Evolutionary conservation across 2,329 filamentous ascomycete genomes (phyloP).

Genomic region (Ampelomyces quisqualis): DNA sequence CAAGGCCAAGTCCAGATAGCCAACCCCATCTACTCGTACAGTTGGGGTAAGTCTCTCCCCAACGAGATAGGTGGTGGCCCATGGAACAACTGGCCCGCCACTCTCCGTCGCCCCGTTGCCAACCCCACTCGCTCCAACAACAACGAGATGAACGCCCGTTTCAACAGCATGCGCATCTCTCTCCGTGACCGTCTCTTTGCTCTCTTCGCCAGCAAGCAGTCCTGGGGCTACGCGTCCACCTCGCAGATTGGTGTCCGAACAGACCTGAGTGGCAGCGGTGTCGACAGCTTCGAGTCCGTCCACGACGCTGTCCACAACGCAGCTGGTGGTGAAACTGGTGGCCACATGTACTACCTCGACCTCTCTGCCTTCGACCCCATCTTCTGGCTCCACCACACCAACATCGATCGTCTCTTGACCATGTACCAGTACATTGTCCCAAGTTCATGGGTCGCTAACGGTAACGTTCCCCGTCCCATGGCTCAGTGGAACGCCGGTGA

Average conservation of each 20-base stretch:
- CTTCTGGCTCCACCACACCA: conserved; percentile 45
- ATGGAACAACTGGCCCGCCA: conserved; percentile 34
- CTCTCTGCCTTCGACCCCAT: conserved; percentile 80
- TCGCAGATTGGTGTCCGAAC: conserved; percentile 36
- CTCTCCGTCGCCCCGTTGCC: conserved; percentile 37
- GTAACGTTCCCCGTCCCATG: conserved; percentile 33
- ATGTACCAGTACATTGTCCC: conserved; percentile 77
- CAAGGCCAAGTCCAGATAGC: conserved; percentile 41
- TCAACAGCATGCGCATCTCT: conserved; percentile 30
- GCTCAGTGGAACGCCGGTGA: conserved; percentile 47
- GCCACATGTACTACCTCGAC: conserved; percentile 71
- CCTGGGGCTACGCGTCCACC: conserved; percentile 35
- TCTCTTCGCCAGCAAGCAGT: conserved; percentile 37
- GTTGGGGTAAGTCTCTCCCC: conserved; percentile 54
- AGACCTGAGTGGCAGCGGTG: conserved; percentile 27
- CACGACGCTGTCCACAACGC: conserved; percentile 41
- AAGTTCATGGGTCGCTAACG: conserved; percentile 62
- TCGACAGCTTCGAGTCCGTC: conserved; percentile 42
- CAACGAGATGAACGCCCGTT: conserved; percentile 37
- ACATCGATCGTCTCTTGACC: conserved; percentile 57
- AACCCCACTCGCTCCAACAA: conserved; percentile 42
- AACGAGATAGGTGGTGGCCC: conserved; percentile 48
- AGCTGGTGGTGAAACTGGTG: conserved; percentile 51
- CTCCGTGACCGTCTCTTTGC: conserved; percentile 42
- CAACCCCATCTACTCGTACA: conserved; percentile 53